Evolutionary conservation across 139 green algal genomes (phyloP), one percentile per base, ranked within the genome.

Genomic region (Auxenochlorella pyrenoidosa): DNA sequence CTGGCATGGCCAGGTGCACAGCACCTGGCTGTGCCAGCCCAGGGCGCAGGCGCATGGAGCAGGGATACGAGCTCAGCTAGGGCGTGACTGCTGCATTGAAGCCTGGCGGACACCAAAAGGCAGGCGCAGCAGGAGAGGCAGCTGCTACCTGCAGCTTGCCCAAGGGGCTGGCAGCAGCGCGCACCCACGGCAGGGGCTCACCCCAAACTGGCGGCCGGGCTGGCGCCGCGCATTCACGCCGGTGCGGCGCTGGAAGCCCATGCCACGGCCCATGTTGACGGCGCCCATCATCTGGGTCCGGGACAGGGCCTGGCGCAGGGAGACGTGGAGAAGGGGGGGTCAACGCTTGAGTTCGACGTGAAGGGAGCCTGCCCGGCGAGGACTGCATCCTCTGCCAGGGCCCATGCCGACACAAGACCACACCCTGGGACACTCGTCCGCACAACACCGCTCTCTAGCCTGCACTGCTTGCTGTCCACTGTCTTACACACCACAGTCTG

Each of bases 261-360:
- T 38, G 51, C 77, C 77, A 4, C 77, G 51, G 51, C 77, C 77
- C 77, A 83, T 83, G 77, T 83, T 83, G 12, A 83, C 36, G 21
- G 77, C 77, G 18, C 77, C 77, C 77, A 83, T 43, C 77, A 83
- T 83, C 34, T 83, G 77, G 5, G 77, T 83, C n/a, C 77, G 77
- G 19, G n/a, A 51, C n/a, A 83, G 36, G 41, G 77, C 77, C 51
- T 70, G 73, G 18, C n/a, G 26, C n/a, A 22, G 32, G 40, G 38
- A 21, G 28, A 22, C 59, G 19, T 16, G 28, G 28, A 8, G 28
- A 34, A 34, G 24, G 63, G 21, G 36, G 8, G 28, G 63, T 12
- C 2, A 2, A 36, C 21, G 22, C 1, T 2, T 71, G 5, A 2
- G 63, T 36, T 36, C 59, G 5, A 63, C 16, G 54, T 63, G 54